These are phyloP conservation scores for Claviceps maximensis DNA, from an alignment of 2,329 filamentous ascomycete species.

Conservation along the genomic window DNA sequence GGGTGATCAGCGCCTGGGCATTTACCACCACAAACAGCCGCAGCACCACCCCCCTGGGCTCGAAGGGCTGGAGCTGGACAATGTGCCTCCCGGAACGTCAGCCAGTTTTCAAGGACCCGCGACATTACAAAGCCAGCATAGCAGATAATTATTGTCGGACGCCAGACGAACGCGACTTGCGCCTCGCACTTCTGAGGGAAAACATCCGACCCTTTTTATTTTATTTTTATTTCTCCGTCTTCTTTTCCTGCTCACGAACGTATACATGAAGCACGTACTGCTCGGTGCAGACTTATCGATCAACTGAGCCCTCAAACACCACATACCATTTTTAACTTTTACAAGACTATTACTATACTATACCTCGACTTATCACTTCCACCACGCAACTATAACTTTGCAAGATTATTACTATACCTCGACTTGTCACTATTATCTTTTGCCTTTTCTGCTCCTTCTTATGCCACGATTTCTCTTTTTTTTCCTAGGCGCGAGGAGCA, in stretches of 20 bases:
- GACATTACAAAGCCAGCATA: constrained; percentile 26
- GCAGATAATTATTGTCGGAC: constrained; percentile 2
- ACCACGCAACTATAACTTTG: too few species aligned
- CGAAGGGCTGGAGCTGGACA: constrained; percentile 59
- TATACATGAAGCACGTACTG: too few species aligned
- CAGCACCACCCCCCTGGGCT: constrained; percentile 31
- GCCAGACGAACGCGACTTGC: neutral
- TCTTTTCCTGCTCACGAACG: neutral
- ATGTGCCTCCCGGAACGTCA: constrained; percentile 32
- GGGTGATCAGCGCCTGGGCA: constrained; percentile 75
- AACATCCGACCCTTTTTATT: too few species aligned
- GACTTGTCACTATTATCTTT: neutral
- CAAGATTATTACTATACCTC: neutral
- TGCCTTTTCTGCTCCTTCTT: neutral
- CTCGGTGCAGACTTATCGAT: too few species aligned
- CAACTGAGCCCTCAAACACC: too few species aligned
- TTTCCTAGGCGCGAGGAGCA: neutral
- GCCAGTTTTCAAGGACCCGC: constrained; percentile 42
- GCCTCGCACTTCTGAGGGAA: too few species aligned
- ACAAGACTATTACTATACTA: too few species aligned
- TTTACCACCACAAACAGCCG: constrained; percentile 21
- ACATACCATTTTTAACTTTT: too few species aligned
- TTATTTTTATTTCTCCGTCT: too few species aligned
- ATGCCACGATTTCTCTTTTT: neutral
- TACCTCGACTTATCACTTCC: too few species aligned